phyloP scores from a whole-genome alignment of 768 basidiomycete genomes.

The Gloeophyllum trabeum region DNA sequence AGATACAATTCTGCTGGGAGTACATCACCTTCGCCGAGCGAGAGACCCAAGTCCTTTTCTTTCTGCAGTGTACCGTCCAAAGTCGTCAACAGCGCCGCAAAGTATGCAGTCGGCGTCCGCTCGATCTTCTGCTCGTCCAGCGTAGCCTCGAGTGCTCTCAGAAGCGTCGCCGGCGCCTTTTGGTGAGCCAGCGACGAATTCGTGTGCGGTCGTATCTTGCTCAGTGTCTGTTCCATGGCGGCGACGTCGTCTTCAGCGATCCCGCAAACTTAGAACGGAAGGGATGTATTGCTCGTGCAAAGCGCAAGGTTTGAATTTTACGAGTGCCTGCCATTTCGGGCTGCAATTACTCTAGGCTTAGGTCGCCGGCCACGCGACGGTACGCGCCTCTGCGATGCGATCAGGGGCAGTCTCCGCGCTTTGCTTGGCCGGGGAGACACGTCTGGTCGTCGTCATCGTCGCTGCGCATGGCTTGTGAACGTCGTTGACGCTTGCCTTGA shows the following conservation, averaged over 20 bases:
- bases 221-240: constrained; percentile 49
- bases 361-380: too few relatives aligned
- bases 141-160: constrained; percentile 77
- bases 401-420: too few relatives aligned
- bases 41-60: constrained; percentile 28
- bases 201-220: constrained; percentile 82
- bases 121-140: constrained; percentile 60
- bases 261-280: not conserved
- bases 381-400: too few relatives aligned
- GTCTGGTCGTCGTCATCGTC: too few relatives aligned
- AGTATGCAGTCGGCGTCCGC: constrained; percentile 80
- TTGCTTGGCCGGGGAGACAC: too few relatives aligned
- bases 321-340: too few relatives aligned
- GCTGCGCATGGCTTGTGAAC: too few relatives aligned
- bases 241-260: not conserved
- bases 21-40: constrained; percentile 52
- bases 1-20: constrained; percentile 82
- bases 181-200: constrained; percentile 78
- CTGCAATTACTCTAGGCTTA: too few relatives aligned
- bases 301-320: not conserved
- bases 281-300: not conserved
- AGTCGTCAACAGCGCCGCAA: constrained; percentile 81
- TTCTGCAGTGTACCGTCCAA: constrained; percentile 69
- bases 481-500: too few relatives aligned
- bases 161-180: constrained; percentile 77